These are phyloP conservation scores for Macadamia integrifolia DNA, from an alignment of 164 flowering plant species.

Conservation along the genomic window DNA sequence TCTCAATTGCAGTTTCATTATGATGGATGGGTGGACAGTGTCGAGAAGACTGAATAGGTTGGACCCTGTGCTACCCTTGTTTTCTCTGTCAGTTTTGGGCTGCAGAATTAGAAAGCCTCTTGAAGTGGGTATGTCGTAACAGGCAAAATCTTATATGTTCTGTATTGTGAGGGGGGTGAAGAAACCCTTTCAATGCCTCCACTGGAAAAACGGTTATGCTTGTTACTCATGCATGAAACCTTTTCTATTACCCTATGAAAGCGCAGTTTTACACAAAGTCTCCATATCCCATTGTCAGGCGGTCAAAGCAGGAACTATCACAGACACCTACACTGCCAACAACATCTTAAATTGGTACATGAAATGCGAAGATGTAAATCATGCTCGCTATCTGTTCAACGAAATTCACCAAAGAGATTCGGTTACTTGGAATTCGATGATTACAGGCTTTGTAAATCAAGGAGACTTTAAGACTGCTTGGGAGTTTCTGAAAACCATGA, in stretches of 20 bases:
- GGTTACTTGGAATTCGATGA: conserved; percentile 80
- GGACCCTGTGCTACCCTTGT: no score
- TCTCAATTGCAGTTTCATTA: no score
- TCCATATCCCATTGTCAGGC: conserved; percentile 33
- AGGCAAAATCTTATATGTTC: conserved; percentile 6
- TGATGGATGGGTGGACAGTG: no score
- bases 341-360: conserved; percentile 38
- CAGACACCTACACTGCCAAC: conserved; percentile 46
- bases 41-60: no score
- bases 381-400: conserved; percentile 59
- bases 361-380: conserved; percentile 31
- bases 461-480: conserved; percentile 36
- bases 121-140: neutral
- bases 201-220: conserved; percentile 4
- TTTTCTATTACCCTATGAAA: conserved; percentile 18
- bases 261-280: conserved; percentile 13
- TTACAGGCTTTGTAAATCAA: conserved; percentile 46
- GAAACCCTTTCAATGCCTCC: conserved; percentile 6
- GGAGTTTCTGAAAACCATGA: conserved; percentile 42
- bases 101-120: no score
- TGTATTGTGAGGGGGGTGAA: conserved; percentile 13
- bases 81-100: no score
- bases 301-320: conserved; percentile 36
- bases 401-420: conserved; percentile 66
- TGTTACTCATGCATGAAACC: conserved; percentile 26